These are phyloP conservation scores for Agrostemma githago DNA, from an alignment of 148 eudicot genomes.

Conservation along the genomic window DNA sequence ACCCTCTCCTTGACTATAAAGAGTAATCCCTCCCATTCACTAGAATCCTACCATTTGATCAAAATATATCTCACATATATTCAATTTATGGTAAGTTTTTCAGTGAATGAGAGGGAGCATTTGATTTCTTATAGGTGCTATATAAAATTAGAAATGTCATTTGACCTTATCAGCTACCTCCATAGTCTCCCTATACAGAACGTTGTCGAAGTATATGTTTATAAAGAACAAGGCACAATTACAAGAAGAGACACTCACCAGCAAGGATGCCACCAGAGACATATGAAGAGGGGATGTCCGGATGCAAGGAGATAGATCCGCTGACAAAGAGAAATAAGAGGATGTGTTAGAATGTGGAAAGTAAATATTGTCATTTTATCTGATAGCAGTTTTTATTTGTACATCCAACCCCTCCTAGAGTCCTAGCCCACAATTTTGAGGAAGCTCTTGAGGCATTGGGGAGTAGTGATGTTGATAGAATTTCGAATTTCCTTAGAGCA, in stretches of 20 bases:
- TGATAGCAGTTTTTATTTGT: background rate
- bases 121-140: background rate
- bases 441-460: background rate
- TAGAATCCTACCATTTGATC: no score
- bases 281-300: conserved; percentile 45
- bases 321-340: conserved; percentile 35
- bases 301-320: conserved; percentile 67
- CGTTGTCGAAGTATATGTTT: background rate
- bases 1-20: no score
- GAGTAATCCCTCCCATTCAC: no score
- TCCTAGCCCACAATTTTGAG: background rate
- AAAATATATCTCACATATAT: no score
- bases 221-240: background rate
- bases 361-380: background rate
- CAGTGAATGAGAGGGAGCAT: no score
- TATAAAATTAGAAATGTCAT: background rate
- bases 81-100: no score
- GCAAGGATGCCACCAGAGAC: conserved; percentile 96
- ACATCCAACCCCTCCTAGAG: background rate
- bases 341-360: background rate
- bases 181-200: background rate
- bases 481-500: background rate
- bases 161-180: background rate
- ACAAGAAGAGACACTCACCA: conserved; percentile 49
- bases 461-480: background rate